Evolutionary conservation across 1,284 basidiomycete species (phyloP).

Genomic region (Sanghuangporus weigelae): DNA sequence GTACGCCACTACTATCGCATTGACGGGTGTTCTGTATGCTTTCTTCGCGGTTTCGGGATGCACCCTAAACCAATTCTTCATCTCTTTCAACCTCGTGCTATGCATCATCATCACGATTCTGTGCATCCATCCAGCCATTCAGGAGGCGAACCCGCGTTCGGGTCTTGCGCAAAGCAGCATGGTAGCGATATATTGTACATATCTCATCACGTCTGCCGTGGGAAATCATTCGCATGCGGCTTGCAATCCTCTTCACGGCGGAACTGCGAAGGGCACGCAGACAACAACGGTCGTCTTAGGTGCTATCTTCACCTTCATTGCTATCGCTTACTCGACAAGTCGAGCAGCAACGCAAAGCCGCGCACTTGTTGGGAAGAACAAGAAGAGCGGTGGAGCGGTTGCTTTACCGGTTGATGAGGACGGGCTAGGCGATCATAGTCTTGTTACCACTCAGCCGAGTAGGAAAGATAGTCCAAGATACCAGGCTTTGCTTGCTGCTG

Average conservation of each 20-base stretch:
- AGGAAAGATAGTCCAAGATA: constrained; percentile 87
- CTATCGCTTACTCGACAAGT: constrained; percentile 96
- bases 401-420: constrained; percentile 53
- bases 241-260: constrained; percentile 84
- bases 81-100: constrained; percentile 88
- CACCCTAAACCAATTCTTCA: constrained; percentile 90
- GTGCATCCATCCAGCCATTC: constrained; percentile 82
- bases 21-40: constrained; percentile 86
- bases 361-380: constrained; percentile 79
- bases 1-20: constrained; percentile 78
- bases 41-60: constrained; percentile 90
- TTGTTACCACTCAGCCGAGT: constrained; percentile 83
- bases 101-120: constrained; percentile 79
- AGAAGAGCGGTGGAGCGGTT: constrained; percentile 46
- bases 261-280: constrained; percentile 60
- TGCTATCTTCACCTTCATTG: constrained; percentile 94
- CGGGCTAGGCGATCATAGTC: constrained; percentile 45
- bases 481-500: constrained; percentile 92
- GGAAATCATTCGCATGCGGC: constrained; percentile 83
- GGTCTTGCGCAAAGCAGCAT: constrained; percentile 95
- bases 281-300: constrained; percentile 89
- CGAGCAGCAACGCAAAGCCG: constrained; percentile 94
- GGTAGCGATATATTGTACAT: constrained; percentile 97
- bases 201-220: constrained; percentile 91
- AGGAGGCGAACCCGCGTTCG: constrained; percentile 91